phyloP scores from a whole-genome alignment of 352 stramenopile species.

The Globisporangium paddicum region DNA sequence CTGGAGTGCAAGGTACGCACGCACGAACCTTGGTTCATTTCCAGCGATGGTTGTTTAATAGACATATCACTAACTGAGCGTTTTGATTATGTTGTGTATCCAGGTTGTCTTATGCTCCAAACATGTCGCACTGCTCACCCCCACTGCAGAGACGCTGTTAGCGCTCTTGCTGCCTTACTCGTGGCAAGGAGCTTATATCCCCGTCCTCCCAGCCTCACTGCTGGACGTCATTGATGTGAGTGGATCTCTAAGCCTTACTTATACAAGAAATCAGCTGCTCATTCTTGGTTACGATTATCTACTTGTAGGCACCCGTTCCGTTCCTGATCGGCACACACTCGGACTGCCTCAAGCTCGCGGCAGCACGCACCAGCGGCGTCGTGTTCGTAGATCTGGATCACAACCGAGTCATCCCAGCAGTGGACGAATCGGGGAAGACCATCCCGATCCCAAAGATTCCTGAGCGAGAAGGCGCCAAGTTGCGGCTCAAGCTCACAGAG shows the following conservation, averaged over 20 bases:
- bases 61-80: background rate
- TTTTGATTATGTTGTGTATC: background rate
- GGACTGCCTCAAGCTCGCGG: conserved; percentile 62
- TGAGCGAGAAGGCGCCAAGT: conserved; percentile 61
- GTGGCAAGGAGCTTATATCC: conserved; percentile 94
- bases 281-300: background rate
- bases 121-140: conserved; percentile 86
- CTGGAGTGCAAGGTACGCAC: conserved; percentile 82
- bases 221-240: conserved; percentile 92
- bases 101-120: conserved; percentile 91
- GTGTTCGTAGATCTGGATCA: conserved; percentile 95
- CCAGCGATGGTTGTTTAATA: too few relatives aligned
- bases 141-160: conserved; percentile 89
- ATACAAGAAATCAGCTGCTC: background rate
- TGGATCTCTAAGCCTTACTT: background rate
- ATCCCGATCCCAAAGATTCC: conserved; percentile 68
- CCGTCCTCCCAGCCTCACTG: conserved; percentile 89
- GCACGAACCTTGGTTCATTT: too few relatives aligned
- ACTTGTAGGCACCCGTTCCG: conserved; percentile 88
- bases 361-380: conserved; percentile 70
- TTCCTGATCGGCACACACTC: conserved; percentile 92
- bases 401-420: conserved; percentile 79
- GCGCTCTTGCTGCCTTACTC: conserved; percentile 91
- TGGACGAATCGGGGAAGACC: conserved; percentile 58
- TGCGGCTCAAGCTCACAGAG: conserved; percentile 55